Base-by-base conservation (phyloP, 306 rosid genomes). In the Castanopsis chinensis region DNA sequence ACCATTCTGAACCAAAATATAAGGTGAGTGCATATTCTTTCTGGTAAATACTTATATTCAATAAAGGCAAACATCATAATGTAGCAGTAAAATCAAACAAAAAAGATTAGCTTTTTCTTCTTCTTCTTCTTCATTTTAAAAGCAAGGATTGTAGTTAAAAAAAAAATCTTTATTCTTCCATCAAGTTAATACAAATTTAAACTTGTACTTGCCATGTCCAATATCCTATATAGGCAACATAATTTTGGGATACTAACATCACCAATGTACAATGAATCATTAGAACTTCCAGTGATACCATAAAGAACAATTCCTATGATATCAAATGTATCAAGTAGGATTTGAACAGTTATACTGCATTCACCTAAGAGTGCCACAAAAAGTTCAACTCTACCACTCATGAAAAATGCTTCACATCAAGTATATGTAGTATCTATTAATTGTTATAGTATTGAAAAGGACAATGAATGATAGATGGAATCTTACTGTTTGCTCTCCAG, bases 171-270 rank as follows among this genome's bases (percentile, higher is more conserved):
- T 37, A 37, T 6, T 37, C 43, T 37, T 37, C 7, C 43, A 37
- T 37, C 43, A 37, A 37, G 6, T 69, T 20, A 30, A 64, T n/a
- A 41, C 15, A 37, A 41, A 53, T 6, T 69, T 13, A 69, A 43
- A 69, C 5, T 14, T 43, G 57, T 70, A 70, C 81, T 71, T 57
- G 41, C 81, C 81, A 78, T 23, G 57, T 70, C 81, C 81, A 78
- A 33, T 76, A 78, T 21, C 59, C 41, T 8, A 76, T 78, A 37
- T 56, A 70, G 33, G 81, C 81, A 41, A 78, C 59, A 43, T 69
- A 27, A 41, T 6, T n/a, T 69, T 57, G 76, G 81, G 19, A 78
- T 59, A 41, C 69, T 27, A 58, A 78, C 81, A 78, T 78, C 81
- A 37, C 76, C 81, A 35, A 78, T 1, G 73, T 61, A 35, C 25